A percentile compares a stretch with the other conserved stretches of the same genome.
These are phyloP conservation scores for Plantago major DNA, from an alignment of 257 asterid species.

Conservation along the genomic window DNA sequence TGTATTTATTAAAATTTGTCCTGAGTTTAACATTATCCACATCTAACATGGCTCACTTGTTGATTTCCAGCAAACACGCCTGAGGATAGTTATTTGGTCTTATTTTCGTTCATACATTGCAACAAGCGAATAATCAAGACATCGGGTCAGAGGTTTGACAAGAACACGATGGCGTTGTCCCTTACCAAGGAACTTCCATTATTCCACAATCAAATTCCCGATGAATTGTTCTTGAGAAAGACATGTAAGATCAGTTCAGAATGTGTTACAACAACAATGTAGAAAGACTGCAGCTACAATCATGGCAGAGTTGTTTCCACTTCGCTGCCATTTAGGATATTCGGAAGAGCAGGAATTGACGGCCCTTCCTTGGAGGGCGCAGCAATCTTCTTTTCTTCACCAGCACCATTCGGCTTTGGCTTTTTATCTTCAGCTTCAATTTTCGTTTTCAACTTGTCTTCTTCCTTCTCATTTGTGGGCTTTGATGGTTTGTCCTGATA, in stretches of 20 bases:
- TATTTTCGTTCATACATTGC: too few species aligned
- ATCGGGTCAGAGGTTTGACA: too few species aligned
- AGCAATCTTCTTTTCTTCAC: conserved; percentile 17
- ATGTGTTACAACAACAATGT: conserved; percentile 1
- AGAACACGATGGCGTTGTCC: too few species aligned
- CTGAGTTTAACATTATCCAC: too few species aligned
- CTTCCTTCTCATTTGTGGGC: conserved; percentile 9
- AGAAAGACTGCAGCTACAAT: background rate
- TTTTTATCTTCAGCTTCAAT: conserved; percentile 5
- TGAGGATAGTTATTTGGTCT: too few species aligned
- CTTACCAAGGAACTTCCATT: too few species aligned
- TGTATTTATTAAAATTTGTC: too few species aligned
- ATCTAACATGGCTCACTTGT: too few species aligned
- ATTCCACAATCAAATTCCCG: too few species aligned
- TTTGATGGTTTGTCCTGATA: background rate
- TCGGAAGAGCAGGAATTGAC: conserved; percentile 29
- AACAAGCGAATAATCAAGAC: too few species aligned
- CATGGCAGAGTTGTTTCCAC: conserved; percentile 33
- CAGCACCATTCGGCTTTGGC: too few species aligned
- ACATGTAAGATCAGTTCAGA: background rate
- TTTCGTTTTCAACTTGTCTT: conserved; percentile 15
- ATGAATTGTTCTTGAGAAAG: background rate
- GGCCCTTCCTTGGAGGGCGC: conserved; percentile 17
- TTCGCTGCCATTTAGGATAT: conserved; percentile 26
- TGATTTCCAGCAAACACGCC: too few species aligned